Evolutionary conservation across 345 rosid species (phyloP).

Genomic region (Bretschneidera sinensis): DNA sequence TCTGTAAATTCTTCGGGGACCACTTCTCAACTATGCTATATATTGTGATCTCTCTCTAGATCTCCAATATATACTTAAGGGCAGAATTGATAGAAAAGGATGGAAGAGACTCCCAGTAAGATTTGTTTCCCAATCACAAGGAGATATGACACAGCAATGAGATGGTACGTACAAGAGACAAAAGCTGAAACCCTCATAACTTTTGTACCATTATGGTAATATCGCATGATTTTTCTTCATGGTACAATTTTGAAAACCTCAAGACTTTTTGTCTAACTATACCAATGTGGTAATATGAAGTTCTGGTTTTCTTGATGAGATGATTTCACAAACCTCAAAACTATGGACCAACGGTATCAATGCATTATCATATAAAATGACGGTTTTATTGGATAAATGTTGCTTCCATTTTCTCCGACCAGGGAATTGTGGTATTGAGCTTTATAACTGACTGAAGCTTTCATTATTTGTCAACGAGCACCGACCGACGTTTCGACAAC

Average conservation of each 20-base stretch:
- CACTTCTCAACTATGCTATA: constrained; percentile 63
- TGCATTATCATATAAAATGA: constrained; percentile 22
- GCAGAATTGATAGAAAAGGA: constrained; percentile 14
- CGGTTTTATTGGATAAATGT: constrained; percentile 30
- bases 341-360: constrained; percentile 27
- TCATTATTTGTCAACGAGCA: constrained; percentile 22
- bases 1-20: constrained; percentile 40
- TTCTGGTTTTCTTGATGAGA: constrained; percentile 14
- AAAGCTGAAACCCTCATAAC: constrained; percentile 31
- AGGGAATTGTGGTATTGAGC: constrained; percentile 51
- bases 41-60: constrained; percentile 9
- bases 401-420: constrained; percentile 52
- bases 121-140: constrained; percentile 26
- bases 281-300: constrained; percentile 9
- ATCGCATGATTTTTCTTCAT: constrained; percentile 14
- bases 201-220: constrained; percentile 30
- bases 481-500: constrained; percentile 33
- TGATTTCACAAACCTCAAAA: constrained; percentile 22
- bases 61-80: constrained; percentile 9
- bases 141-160: constrained; percentile 15
- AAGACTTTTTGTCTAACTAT: constrained; percentile 11
- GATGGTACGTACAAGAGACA: constrained; percentile 22
- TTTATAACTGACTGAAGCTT: constrained; percentile 29
- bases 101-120: constrained; percentile 29
- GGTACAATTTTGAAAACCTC: constrained; percentile 13